Percentiles rank a stretch among this genome's conserved stretches.
Evolutionary conservation across 495 filamentous ascomycete species (phyloP).

Genomic region (Annulohypoxylon maeteangense): DNA sequence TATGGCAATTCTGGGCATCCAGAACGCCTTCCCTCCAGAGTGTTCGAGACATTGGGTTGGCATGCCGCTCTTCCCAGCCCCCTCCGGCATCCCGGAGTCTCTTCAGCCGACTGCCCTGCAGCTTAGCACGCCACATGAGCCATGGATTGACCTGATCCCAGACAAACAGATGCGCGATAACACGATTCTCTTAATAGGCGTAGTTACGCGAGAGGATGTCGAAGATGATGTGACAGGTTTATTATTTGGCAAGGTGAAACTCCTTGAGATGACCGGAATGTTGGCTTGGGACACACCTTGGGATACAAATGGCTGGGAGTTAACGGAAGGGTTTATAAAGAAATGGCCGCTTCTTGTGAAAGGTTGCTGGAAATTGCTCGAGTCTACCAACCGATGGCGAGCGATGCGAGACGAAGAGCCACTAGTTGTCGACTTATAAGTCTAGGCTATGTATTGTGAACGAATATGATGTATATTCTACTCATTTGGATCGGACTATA

Average conservation of each 20-base stretch:
- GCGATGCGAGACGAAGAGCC: slow-evolving; percentile 48
- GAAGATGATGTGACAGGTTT: slow-evolving; percentile 51
- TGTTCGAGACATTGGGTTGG: slow-evolving; percentile 24
- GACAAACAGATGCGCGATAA: slow-evolving; percentile 62
- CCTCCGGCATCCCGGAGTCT: slow-evolving; percentile 48
- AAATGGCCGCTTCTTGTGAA: slow-evolving; percentile 58
- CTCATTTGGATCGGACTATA: not conserved
- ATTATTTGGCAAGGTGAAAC: slow-evolving; percentile 7
- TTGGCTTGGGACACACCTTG: slow-evolving; percentile 61
- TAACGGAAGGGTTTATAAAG: slow-evolving; percentile 52
- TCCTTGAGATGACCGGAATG: slow-evolving; percentile 42
- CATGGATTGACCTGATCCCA: slow-evolving; percentile 67
- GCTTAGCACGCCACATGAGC: slow-evolving; percentile 54
- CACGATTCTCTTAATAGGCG: slow-evolving; percentile 54
- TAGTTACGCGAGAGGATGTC: slow-evolving; percentile 59
- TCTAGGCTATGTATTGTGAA: not conserved
- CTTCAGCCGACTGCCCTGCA: slow-evolving; percentile 63
- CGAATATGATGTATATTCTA: not conserved
- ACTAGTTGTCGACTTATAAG: slow-evolving; percentile 31
- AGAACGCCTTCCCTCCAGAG: slow-evolving; percentile 29
- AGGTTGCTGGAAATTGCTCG: slow-evolving; percentile 52
- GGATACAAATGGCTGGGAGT: slow-evolving; percentile 57
- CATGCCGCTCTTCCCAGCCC: slow-evolving; percentile 34
- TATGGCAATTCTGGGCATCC: slow-evolving; percentile 37
- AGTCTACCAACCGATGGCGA: slow-evolving; percentile 58